Conservation (phyloP, 139 green algal genomes). For the Mesostigma viride region DNA sequence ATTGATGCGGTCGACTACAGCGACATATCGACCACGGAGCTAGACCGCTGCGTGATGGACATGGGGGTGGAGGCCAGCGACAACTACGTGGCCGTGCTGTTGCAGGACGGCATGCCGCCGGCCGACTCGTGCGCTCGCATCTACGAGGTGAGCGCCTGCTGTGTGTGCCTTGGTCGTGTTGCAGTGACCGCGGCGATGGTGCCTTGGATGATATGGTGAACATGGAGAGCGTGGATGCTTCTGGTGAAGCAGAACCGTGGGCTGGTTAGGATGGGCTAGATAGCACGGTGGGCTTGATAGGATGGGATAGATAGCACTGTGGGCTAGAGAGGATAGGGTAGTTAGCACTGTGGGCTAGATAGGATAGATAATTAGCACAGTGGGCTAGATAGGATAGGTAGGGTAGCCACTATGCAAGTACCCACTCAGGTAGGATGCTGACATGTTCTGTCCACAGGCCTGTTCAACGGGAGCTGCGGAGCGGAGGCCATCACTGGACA, state of each 20-base stretch:
- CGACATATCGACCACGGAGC: constrained; percentile 51
- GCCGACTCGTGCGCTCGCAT: constrained; percentile 6
- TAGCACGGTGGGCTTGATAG: neutral
- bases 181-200: neutral
- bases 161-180: neutral
- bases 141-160: neutral
- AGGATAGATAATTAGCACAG: too few species aligned
- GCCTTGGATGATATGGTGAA: neutral
- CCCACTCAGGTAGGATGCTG: too few species aligned
- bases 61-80: constrained; percentile 47
- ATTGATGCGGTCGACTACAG: constrained; percentile 50
- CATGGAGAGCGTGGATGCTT: constrained; percentile 5
- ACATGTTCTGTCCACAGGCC: too few species aligned
- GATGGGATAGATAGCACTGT: too few species aligned
- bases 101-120: constrained; percentile 39
- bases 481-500: too few species aligned
- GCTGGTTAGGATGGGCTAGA: neutral
- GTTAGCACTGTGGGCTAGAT: too few species aligned
- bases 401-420: too few species aligned
- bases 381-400: too few species aligned
- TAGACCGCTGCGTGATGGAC: constrained; percentile 54
- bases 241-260: neutral
- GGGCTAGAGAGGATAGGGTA: too few species aligned
- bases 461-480: too few species aligned
- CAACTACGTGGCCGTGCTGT: constrained; percentile 44